These are phyloP conservation scores for Colletotrichum brevisporum DNA, from an alignment of 2,329 filamentous ascomycete genomes.

Conservation along the genomic window DNA sequence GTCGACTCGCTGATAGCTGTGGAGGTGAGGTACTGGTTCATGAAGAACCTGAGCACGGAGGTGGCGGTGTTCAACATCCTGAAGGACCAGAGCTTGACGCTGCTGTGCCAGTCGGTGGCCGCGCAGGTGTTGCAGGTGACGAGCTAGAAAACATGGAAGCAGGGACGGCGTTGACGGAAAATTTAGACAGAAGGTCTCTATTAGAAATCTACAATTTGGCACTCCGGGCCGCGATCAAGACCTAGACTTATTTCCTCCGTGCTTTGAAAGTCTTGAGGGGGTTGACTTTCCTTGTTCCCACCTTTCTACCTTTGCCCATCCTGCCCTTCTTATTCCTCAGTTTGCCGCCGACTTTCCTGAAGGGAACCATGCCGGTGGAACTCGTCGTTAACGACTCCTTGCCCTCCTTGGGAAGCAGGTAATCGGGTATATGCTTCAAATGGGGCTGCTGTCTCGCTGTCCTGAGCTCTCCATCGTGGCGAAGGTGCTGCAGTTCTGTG, in stretches of 20 bases:
- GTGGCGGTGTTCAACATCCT: constrained; percentile 8
- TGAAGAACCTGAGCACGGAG: constrained; percentile 14
- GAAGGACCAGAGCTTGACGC: constrained; percentile 20
- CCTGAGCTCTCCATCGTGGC: constrained; percentile 90
- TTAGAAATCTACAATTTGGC: constrained; percentile 17
- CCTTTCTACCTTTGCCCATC: constrained; percentile 57
- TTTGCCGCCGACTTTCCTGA: constrained; percentile 69
- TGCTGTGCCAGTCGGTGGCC: constrained; percentile 8
- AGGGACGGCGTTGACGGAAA: not conserved
- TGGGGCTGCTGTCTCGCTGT: constrained; percentile 89
- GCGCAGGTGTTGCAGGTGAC: not conserved
- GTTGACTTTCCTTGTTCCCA: constrained; percentile 78
- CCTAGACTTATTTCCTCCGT: constrained; percentile 58
- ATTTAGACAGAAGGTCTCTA: not conserved
- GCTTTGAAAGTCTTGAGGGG: constrained; percentile 91
- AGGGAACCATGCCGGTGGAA: constrained; percentile 83
- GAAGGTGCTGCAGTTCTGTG: constrained; percentile 85
- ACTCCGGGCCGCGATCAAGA: not conserved
- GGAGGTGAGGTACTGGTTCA: constrained; percentile 25
- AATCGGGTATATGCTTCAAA: constrained; percentile 94
- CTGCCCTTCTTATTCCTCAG: constrained; percentile 62
- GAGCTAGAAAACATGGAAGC: not conserved
- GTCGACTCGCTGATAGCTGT: constrained; percentile 28
- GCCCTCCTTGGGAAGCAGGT: constrained; percentile 81
- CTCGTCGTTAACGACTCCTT: constrained; percentile 75